Evolutionary conservation across 2,329 filamentous ascomycete species (phyloP), one percentile per base, ranked within the genome.

Genomic region (Fusarium sp.): DNA sequence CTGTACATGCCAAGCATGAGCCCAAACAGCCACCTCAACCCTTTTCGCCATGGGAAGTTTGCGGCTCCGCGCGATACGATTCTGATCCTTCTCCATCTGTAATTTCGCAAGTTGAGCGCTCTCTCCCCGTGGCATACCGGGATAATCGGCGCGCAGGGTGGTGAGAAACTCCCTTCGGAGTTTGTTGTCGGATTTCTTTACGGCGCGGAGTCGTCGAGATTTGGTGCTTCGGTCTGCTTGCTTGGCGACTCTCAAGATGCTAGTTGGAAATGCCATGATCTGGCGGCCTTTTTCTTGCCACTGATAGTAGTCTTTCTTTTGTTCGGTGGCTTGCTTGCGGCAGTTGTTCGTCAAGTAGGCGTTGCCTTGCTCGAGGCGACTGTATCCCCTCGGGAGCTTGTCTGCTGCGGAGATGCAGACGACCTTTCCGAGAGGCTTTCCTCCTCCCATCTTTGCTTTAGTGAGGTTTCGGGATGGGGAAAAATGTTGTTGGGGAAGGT

Each of bases 1-100:
- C 47, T 56, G 35, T 3, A 57, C 25, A 56, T 63, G 47, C 61
- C 47, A 57, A 6, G 61, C 61, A 57, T 63, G 47, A 2, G 61
- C 47, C 47, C 37, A 43, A 5, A 63, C 61, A 7, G 61, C 61
- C 17, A 50, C 11, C 2, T 30, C 32, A 33, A 63, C 61, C 12
- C 61, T 9, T 35, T 63, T 37, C 12, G 4, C 17, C 47, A 63
- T 56, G 4, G 61, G 35, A 4, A 56, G 25, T 10, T 56, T 63
- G 35, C 61, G 47, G 9, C 47, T 20, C 17, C 61, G 61, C 38
- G 61, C 33, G 7, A 63, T 43, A 2, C 61, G 27, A 4, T 57
- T 57, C 47, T 63, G 15, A 2, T 47, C 61, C 35, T 63, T 63
- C 35, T 56, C 35, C 61, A 57, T 63, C 47, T 63, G 47, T 2